These are phyloP conservation scores for Ceratocystis diversiconidia DNA, from an alignment of 2,329 filamentous ascomycete genomes.

Conservation along the genomic window DNA sequence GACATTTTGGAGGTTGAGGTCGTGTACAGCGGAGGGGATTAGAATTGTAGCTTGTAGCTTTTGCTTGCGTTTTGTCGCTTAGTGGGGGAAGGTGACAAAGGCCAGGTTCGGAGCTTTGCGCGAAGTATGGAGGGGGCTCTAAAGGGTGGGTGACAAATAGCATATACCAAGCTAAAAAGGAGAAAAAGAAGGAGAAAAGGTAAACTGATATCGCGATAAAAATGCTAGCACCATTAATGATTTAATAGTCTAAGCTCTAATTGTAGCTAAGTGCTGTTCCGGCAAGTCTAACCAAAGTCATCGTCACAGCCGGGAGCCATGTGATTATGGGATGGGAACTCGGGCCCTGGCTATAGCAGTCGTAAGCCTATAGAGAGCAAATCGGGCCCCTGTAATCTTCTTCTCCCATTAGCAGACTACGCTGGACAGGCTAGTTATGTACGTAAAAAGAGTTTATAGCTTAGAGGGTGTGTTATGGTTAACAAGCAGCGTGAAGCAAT, in stretches of 20 bases:
- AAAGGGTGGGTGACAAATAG: not conserved
- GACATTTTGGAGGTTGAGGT: constrained; percentile 30
- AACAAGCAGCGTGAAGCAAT: too few species aligned
- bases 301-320: not conserved
- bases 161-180: not conserved
- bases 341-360: not conserved
- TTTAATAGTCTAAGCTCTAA: not conserved
- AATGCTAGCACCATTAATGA: not conserved
- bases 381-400: not conserved
- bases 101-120: not conserved
- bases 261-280: not conserved
- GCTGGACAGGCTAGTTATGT: not conserved
- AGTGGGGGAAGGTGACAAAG: not conserved
- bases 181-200: not conserved
- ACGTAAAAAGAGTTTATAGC: not conserved
- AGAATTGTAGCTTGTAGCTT: not conserved
- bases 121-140: not conserved
- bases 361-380: not conserved
- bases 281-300: constrained; percentile 1
- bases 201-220: not conserved
- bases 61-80: constrained; percentile 1
- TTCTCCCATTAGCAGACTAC: not conserved
- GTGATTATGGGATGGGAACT: not conserved
- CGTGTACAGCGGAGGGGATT: not conserved
- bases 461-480: not conserved